A percentile compares a stretch with the other conserved stretches of the same genome.
Conservation (phyloP, 1,139 yeast species). For the Taphrina sp. region DNA sequence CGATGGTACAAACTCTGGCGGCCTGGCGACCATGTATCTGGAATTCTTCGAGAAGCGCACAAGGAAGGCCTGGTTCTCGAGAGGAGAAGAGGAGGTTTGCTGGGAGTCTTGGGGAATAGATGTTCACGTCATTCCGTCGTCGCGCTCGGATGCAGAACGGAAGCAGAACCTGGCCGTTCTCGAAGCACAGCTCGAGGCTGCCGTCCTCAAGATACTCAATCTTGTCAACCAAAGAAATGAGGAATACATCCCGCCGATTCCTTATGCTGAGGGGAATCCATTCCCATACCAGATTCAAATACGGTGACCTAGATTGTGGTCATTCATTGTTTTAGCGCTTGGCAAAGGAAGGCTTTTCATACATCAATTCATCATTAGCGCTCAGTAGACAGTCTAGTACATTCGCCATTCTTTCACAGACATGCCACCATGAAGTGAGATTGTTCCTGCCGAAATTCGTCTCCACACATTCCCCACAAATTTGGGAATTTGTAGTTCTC, state of each 20-base stretch:
- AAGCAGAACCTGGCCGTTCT: slow-evolving; percentile 38
- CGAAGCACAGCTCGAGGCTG: slow-evolving; percentile 46
- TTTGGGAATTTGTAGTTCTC: too few species aligned
- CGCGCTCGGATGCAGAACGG: slow-evolving; percentile 39
- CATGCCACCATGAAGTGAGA: too few species aligned
- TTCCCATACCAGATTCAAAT: slow-evolving; percentile 58
- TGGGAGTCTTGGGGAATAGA: slow-evolving; percentile 56
- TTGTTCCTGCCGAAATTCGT: too few species aligned
- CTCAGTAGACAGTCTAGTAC: too few species aligned
- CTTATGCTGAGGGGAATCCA: slow-evolving; percentile 63
- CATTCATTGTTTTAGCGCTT: too few species aligned
- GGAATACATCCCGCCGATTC: slow-evolving; percentile 71
- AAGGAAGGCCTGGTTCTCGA: slow-evolving; percentile 47
- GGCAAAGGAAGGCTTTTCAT: too few species aligned
- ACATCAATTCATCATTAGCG: too few species aligned
- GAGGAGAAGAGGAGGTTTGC: slow-evolving; percentile 47
- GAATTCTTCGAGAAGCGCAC: slow-evolving; percentile 45
- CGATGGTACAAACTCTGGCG: slow-evolving; percentile 3
- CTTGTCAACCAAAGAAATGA: slow-evolving; percentile 54
- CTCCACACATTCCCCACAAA: too few species aligned
- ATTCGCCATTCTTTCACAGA: too few species aligned
- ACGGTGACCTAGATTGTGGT: too few species aligned
- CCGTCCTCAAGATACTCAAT: slow-evolving; percentile 52
- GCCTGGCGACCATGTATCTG: slow-evolving; percentile 39
- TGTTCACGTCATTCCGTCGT: slow-evolving; percentile 42